These are phyloP conservation scores for Anethum foeniculum DNA, from an alignment of 140 eudicot species.

Conservation along the genomic window DNA sequence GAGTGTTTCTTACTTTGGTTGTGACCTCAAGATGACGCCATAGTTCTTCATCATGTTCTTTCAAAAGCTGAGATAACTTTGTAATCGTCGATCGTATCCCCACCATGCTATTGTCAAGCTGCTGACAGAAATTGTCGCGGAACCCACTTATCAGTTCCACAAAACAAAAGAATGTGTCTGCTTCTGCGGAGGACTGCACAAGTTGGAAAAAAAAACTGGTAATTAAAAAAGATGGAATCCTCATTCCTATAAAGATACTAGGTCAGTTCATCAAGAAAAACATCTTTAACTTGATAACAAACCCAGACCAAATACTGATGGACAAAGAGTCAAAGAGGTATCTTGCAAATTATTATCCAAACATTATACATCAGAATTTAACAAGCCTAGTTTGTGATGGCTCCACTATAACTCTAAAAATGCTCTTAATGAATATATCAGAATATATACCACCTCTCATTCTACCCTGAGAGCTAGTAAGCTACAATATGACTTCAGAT, in stretches of 20 bases:
- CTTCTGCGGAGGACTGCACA: slow-evolving; percentile 77
- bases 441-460: background rate
- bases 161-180: slow-evolving; percentile 96
- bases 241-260: background rate
- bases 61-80: slow-evolving; percentile 68
- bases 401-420: background rate
- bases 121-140: slow-evolving; percentile 83
- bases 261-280: background rate
- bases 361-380: background rate
- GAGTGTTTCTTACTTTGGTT: slow-evolving; percentile 50
- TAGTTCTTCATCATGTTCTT: slow-evolving; percentile 95
- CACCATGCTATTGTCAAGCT: slow-evolving; percentile 93
- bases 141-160: slow-evolving; percentile 83
- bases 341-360: background rate
- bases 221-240: background rate
- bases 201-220: slow-evolving; percentile 1
- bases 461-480: background rate
- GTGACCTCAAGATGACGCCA: slow-evolving; percentile 98
- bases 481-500: background rate
- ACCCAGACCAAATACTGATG: background rate
- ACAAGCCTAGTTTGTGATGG: background rate
- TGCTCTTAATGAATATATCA: background rate
- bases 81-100: slow-evolving; percentile 91
- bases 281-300: background rate
- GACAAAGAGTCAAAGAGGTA: background rate